Conservation (phyloP, 2,329 filamentous ascomycete species). For the Aspergillus neoniger region DNA sequence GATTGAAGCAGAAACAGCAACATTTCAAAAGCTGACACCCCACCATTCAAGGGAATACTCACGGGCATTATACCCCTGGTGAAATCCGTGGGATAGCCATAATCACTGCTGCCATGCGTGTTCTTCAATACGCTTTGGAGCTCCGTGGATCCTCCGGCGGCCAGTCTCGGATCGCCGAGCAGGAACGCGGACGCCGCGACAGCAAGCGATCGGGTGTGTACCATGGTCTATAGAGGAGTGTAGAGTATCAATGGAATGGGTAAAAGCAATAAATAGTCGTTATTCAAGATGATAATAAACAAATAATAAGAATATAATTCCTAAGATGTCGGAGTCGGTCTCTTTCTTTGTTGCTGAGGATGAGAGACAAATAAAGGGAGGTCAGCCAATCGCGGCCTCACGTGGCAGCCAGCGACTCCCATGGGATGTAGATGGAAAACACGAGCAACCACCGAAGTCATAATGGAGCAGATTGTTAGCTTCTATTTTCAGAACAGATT, state of each 20-base stretch:
- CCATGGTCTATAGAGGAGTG: constrained; percentile 7
- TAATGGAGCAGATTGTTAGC: too few relatives aligned
- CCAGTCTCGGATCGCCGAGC: constrained; percentile 27
- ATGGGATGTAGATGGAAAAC: background rate
- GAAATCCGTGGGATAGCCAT: constrained; percentile 63
- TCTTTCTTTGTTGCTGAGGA: background rate
- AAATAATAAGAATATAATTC: background rate
- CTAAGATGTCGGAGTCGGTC: background rate
- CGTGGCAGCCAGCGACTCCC: constrained; percentile 11
- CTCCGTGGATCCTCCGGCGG: constrained; percentile 42
- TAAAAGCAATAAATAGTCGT: background rate
- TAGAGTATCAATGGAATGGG: background rate
- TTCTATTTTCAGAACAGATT: too few relatives aligned
- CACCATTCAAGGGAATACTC: constrained; percentile 22
- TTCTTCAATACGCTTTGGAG: constrained; percentile 60
- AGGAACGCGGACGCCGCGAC: constrained; percentile 25
- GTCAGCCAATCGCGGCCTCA: constrained; percentile 21
- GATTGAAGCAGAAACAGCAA: too few relatives aligned
- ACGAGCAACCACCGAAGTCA: background rate
- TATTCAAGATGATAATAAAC: background rate
- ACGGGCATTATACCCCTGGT: constrained; percentile 62
- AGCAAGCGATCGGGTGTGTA: constrained; percentile 17
- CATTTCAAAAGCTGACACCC: too few relatives aligned
- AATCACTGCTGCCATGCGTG: constrained; percentile 54
- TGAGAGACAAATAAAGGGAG: background rate